Conservation (phyloP, 208 protist species). For the Tritrichomonas musculus region DNA sequence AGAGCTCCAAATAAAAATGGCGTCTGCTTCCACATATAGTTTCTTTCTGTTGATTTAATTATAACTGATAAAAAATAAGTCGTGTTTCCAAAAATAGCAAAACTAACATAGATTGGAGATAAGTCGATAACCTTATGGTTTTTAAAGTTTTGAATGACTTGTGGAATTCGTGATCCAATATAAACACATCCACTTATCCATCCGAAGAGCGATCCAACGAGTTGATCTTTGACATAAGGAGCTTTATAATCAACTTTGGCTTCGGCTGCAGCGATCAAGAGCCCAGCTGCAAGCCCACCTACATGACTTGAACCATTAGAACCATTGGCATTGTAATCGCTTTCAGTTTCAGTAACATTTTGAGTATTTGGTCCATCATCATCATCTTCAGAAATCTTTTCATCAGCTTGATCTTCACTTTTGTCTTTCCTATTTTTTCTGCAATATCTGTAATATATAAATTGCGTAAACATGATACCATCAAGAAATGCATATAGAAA, state of each 20-base stretch:
- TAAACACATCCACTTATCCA: neutral
- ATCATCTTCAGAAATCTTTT: neutral
- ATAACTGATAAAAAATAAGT: neutral
- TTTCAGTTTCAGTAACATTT: too few relatives aligned
- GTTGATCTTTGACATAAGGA: neutral
- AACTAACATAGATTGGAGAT: neutral
- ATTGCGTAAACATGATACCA: neutral
- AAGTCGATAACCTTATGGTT: neutral
- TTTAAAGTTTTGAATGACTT: neutral
- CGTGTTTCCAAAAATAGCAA: neutral
- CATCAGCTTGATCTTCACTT: too few relatives aligned
- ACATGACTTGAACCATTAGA: too few relatives aligned
- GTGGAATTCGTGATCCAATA: neutral
- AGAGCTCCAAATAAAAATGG: neutral
- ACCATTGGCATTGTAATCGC: too few relatives aligned
- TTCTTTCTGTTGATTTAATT: neutral
- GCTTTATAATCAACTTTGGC: neutral
- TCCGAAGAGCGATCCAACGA: neutral
- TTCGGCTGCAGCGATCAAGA: neutral
- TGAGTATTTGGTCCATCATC: too few relatives aligned
- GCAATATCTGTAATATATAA: neutral
- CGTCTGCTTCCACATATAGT: neutral
- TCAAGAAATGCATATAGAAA: neutral
- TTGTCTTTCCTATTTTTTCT: neutral
- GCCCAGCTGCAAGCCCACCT: neutral